Evolutionary conservation across 495 filamentous ascomycete genomes (phyloP), one percentile per base, ranked within the genome.

Genomic region (Hypoxylon crocopeplum): DNA sequence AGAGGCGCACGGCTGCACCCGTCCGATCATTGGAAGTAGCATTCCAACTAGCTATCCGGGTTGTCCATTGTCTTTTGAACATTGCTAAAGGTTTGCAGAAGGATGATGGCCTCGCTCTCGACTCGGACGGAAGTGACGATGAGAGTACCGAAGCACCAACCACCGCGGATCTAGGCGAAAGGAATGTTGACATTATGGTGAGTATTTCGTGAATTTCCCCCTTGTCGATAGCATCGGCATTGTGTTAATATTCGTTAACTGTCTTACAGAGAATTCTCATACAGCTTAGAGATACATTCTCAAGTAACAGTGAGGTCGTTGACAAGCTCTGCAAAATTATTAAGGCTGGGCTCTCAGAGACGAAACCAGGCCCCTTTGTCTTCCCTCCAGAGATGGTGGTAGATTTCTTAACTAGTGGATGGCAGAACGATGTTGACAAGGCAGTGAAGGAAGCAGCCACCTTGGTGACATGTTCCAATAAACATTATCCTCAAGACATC

Each of bases 71-170:
- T 59, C 79, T 97, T 19, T 78, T 80, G 27, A 87, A 82, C 44
- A 88, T 97, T 61, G 92, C 88, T 8, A 90, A 84, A 64, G 90
- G 89, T n/a, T 73, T 93, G 32, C 89, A 93, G 62, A 79, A 82
- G 4, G 86, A 89, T 11, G 80, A 84, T 29, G 90, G 95, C 50
- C 73, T 83, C 6, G 77, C 84, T 15, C 79, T 95, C 22, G 88
- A 95, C 39, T 73, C 87, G 16, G 85, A 87, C n/a, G n/a, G n/a
- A 17, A 70, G 73, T 15, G 75, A 79, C 5, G 44, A 63, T 27
- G 54, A 60, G 21, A 27, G 25, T 19, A 5, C 17, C 5, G 39
- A 55, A 29, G 12, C 20, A 13, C 33, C 45, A 1, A 22, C 25
- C 2, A 48, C 32, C 12, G 7, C 66, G 70, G 54, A 73, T 64